Conservation (phyloP, 257 asterid species). For the Penstemon barbatus region DNA sequence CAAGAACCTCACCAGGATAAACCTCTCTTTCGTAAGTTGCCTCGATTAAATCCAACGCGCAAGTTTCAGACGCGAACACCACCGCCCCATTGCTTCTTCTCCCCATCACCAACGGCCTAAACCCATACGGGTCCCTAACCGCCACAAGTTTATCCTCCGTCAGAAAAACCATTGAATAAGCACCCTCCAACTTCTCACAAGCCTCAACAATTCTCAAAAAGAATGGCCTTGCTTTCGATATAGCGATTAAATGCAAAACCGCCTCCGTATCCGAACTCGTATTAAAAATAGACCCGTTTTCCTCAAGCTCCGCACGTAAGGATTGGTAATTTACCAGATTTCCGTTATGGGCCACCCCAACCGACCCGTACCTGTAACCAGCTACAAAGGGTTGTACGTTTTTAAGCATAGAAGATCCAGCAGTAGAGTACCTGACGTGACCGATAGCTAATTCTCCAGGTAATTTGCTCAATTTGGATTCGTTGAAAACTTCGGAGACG, state of each 20-base stretch:
- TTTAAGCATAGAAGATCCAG: constrained; percentile 90
- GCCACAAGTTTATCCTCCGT: constrained; percentile 71
- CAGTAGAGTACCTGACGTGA: constrained; percentile 90
- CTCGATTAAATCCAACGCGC: constrained; percentile 72
- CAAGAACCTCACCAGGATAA: constrained; percentile 62
- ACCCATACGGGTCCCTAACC: constrained; percentile 61
- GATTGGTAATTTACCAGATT: constrained; percentile 83
- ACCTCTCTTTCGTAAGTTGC: constrained; percentile 77
- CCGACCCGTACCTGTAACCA: constrained; percentile 78
- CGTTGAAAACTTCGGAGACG: constrained; percentile 76
- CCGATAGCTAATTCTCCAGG: constrained; percentile 92
- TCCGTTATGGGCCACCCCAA: constrained; percentile 97
- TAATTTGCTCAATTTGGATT: constrained; percentile 66
- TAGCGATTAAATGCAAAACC: constrained; percentile 84
- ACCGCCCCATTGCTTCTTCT: constrained; percentile 60
- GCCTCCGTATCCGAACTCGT: constrained; percentile 90
- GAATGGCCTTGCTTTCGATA: constrained; percentile 79
- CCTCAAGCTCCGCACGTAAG: constrained; percentile 76
- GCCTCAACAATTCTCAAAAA: constrained; percentile 87
- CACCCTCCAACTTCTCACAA: constrained; percentile 79
- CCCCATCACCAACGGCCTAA: constrained; percentile 74
- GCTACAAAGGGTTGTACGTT: constrained; percentile 98
- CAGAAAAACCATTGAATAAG: constrained; percentile 72
- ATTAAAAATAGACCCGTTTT: constrained; percentile 80
- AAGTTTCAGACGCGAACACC: constrained; percentile 68